These are phyloP conservation scores for Didymella arachidicola DNA, from an alignment of 2,329 filamentous ascomycete species.

Conservation along the genomic window DNA sequence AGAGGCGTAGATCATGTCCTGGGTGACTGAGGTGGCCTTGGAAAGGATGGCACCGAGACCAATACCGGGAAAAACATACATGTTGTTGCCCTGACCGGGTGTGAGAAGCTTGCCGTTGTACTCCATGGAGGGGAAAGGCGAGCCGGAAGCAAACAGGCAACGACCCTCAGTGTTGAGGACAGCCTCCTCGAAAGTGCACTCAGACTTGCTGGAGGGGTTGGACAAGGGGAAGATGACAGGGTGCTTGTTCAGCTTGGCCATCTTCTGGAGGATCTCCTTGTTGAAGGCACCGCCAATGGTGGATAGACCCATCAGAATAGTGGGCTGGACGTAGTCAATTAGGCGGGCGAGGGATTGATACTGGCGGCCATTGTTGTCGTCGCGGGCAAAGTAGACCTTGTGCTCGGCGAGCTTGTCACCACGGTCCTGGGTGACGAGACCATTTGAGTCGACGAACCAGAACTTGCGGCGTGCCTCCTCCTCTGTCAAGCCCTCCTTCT, in stretches of 20 bases:
- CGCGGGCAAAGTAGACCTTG: constrained; percentile 72
- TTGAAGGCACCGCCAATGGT: constrained; percentile 96
- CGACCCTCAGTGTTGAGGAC: constrained; percentile 89
- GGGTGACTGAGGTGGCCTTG: constrained; percentile 85
- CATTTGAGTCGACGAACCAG: constrained; percentile 97
- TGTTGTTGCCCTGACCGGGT: constrained; percentile 73
- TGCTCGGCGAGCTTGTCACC: constrained; percentile 94
- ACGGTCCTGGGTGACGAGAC: constrained; percentile 90
- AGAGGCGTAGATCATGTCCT: constrained; percentile 96
- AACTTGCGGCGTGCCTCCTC: constrained; percentile 89
- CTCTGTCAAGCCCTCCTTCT: constrained; percentile 87
- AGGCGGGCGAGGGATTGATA: constrained; percentile 85
- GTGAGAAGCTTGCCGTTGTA: constrained; percentile 56
- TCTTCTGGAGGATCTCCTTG: constrained; percentile 75
- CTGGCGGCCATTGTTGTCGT: constrained; percentile 70
- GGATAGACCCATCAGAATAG: constrained; percentile 90
- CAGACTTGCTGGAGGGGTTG: constrained; percentile 95
- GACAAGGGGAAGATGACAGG: constrained; percentile 87
- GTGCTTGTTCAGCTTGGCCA: constrained; percentile 69
- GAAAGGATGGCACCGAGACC: constrained; percentile 91
- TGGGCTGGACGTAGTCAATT: constrained; percentile 93
- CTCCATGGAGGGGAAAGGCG: constrained; percentile 78
- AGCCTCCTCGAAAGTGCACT: constrained; percentile 96
- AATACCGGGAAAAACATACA: constrained; percentile 96
- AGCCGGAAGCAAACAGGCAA: constrained; percentile 93